Percentiles rank a stretch among this genome's conserved stretches.
Evolutionary conservation across 2,329 filamentous ascomycete species (phyloP).

Genomic region (Aspergillus pseudoglaucus): DNA sequence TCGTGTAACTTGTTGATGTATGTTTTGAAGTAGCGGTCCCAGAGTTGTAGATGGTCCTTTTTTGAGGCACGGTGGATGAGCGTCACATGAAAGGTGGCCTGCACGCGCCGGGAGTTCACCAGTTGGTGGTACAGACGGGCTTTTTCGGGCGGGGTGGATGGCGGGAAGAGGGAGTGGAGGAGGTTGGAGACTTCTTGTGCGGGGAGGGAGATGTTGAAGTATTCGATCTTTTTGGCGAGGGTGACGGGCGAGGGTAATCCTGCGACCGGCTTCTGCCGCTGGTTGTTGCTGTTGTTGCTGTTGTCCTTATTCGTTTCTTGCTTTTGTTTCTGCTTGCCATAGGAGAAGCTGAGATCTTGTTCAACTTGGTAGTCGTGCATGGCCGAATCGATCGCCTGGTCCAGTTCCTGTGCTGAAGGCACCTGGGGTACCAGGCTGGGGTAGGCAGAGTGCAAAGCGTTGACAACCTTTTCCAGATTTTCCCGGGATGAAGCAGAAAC

Average conservation of each 20-base stretch:
- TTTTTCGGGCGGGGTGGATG: slow-evolving; percentile 44
- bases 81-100: slow-evolving; percentile 86
- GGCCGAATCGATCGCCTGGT: slow-evolving; percentile 69
- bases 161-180: slow-evolving; percentile 64
- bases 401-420: slow-evolving; percentile 67
- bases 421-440: slow-evolving; percentile 63
- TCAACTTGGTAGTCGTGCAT: slow-evolving; percentile 71
- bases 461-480: slow-evolving; percentile 77
- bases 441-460: slow-evolving; percentile 65
- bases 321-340: slow-evolving; percentile 39
- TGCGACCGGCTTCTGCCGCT: slow-evolving; percentile 9
- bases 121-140: slow-evolving; percentile 70
- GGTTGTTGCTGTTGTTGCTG: no score
- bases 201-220: slow-evolving; percentile 56
- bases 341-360: slow-evolving; percentile 59
- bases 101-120: slow-evolving; percentile 65
- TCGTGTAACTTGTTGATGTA: slow-evolving; percentile 38
- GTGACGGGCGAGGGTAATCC: slow-evolving; percentile 23
- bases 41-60: slow-evolving; percentile 59
- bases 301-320: slow-evolving; percentile 24
- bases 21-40: slow-evolving; percentile 64
- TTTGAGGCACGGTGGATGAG: slow-evolving; percentile 72
- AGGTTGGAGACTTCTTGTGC: slow-evolving; percentile 47
- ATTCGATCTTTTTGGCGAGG: slow-evolving; percentile 55
- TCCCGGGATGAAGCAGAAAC: slow-evolving; percentile 67